Percentiles rank a stretch among this genome's conserved stretches.
These are phyloP conservation scores for Pythium coloratum DNA, from an alignment of 352 stramenopile species.

Conservation along the genomic window DNA sequence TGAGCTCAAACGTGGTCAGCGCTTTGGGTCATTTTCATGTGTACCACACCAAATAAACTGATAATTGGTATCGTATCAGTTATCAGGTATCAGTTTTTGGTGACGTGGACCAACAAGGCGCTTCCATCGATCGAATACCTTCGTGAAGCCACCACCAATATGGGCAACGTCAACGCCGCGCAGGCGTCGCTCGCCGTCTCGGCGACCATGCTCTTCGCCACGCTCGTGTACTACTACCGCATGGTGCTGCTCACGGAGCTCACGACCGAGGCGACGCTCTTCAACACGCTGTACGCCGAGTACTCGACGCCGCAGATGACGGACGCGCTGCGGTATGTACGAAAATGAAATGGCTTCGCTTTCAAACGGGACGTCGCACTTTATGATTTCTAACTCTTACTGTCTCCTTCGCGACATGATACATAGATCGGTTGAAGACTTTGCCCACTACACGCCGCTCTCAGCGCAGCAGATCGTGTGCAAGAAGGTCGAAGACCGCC, in stretches of 20 bases:
- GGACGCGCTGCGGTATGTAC: conserved; percentile 55
- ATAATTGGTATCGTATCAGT: background rate
- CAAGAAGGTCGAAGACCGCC: conserved; percentile 33
- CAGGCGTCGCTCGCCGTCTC: conserved; percentile 52
- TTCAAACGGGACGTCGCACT: background rate
- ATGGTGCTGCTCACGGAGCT: conserved; percentile 76
- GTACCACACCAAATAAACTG: background rate
- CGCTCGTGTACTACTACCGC: conserved; percentile 71
- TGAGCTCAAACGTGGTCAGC: too few species aligned
- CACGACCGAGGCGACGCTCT: conserved; percentile 65
- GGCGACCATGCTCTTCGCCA: conserved; percentile 54
- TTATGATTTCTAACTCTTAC: background rate
- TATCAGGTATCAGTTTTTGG: background rate
- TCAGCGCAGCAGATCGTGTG: conserved; percentile 49
- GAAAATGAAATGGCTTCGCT: conserved; percentile 22
- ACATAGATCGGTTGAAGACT: conserved; percentile 57
- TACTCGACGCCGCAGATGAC: conserved; percentile 62
- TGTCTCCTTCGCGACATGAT: background rate
- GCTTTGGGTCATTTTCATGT: background rate
- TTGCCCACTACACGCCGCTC: conserved; percentile 37
- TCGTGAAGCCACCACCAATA: background rate
- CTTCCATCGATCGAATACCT: background rate
- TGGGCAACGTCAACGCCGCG: conserved; percentile 24
- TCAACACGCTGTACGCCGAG: conserved; percentile 77
- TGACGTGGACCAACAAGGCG: background rate